Conservation (phyloP, 1,284 basidiomycete species). For the Tausonia pullulans region DNA sequence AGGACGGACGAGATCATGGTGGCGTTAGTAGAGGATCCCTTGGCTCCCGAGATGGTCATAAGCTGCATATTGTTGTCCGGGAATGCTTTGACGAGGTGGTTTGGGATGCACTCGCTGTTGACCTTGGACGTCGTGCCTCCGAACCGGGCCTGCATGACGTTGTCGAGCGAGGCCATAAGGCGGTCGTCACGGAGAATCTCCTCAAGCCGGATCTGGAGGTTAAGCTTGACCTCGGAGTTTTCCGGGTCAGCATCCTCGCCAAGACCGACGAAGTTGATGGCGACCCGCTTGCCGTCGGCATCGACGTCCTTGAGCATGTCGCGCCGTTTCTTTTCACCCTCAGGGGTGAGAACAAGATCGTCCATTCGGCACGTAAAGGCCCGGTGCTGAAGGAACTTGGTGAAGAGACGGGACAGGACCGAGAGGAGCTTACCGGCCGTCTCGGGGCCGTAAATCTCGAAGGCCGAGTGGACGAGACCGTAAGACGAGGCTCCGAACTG, state of each 20-base stretch:
- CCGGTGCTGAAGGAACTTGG: slow-evolving; percentile 91
- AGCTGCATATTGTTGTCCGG: slow-evolving; percentile 99
- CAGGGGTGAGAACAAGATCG: slow-evolving; percentile 77
- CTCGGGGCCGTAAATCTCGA: slow-evolving; percentile 91
- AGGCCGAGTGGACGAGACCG: slow-evolving; percentile 95
- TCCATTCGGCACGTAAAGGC: slow-evolving; percentile 99
- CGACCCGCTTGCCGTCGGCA: slow-evolving; percentile 70
- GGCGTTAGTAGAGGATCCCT: slow-evolving; percentile 95
- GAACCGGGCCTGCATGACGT: slow-evolving; percentile 80
- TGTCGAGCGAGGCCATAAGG: slow-evolving; percentile 92
- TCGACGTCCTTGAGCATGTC: slow-evolving; percentile 58
- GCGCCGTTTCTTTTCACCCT: slow-evolving; percentile 62
- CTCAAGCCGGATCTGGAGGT: slow-evolving; percentile 53
- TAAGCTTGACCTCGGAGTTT: slow-evolving; percentile 37
- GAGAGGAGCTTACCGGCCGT: slow-evolving; percentile 84
- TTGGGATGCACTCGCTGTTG: slow-evolving; percentile 81
- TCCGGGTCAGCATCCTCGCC: slow-evolving; percentile 67
- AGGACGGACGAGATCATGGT: slow-evolving; percentile 95
- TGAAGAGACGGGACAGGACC: slow-evolving; percentile 85
- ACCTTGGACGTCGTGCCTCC: slow-evolving; percentile 82
- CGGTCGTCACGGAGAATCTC: slow-evolving; percentile 93
- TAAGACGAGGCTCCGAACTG: slow-evolving; percentile 94
- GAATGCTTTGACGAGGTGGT: slow-evolving; percentile 79
- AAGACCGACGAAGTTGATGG: slow-evolving; percentile 52
- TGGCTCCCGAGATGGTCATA: slow-evolving; percentile 97